These are phyloP conservation scores for Phaseolus coccineus DNA, from an alignment of 331 rosid species.

Conservation along the genomic window DNA sequence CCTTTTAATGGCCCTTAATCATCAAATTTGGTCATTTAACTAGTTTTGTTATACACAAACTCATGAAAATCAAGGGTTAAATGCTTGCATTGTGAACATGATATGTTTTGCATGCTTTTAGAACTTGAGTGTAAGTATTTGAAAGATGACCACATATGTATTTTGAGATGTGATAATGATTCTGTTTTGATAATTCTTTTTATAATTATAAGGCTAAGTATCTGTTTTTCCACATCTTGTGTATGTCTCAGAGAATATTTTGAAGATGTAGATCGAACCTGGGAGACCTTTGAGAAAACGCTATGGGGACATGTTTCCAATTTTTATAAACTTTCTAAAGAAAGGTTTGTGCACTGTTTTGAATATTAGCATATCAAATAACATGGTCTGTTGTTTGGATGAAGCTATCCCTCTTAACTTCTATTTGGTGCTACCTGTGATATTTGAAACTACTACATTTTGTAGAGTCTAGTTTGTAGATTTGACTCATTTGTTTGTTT, in stretches of 20 bases:
- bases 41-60: constrained; percentile 2
- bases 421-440: constrained; percentile 24
- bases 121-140: constrained; percentile 9
- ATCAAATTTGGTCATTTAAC: background rate
- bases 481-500: constrained; percentile 28
- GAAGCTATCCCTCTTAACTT: constrained; percentile 25
- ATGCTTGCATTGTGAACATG: constrained; percentile 10
- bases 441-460: constrained; percentile 24
- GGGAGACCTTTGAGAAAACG: constrained; percentile 98
- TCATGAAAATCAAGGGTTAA: constrained; percentile 16
- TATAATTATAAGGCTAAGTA: constrained; percentile 22
- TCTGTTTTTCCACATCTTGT: constrained; percentile 42
- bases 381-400: constrained; percentile 20
- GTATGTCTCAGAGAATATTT: constrained; percentile 76
- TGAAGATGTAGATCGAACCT: constrained; percentile 92
- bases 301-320: constrained; percentile 91
- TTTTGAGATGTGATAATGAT: constrained; percentile 2
- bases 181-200: constrained; percentile 31
- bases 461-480: constrained; percentile 22
- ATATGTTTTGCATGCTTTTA: constrained; percentile 11
- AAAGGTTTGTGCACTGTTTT: constrained; percentile 68
- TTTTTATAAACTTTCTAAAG: constrained; percentile 91
- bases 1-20: background rate
- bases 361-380: constrained; percentile 25
- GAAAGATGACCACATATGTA: constrained; percentile 16